Base-by-base conservation (phyloP, 108 stramenopile genomes). In the Cyclostephanos tholiformis region DNA sequence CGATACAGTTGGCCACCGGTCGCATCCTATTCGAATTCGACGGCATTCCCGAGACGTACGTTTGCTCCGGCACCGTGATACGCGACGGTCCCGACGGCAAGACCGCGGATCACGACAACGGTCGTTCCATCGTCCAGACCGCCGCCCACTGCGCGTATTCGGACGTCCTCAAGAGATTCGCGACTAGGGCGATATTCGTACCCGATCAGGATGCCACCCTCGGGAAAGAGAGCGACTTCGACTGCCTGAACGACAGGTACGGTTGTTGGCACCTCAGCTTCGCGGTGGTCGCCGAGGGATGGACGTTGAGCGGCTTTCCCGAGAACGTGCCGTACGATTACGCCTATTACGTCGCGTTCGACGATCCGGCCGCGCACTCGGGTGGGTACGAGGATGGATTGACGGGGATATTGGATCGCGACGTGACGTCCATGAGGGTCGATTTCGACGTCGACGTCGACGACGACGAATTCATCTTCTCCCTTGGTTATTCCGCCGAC, bases 71-170 rank as follows among this genome's bases (percentile, higher is more conserved):
- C 57, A 80, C 74, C 6, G 74, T 80, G 0, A 38, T 80, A 11
- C 38, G 55, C 19, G 79, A 80, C 39, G 74, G 69, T n/a, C 32
- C 52, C 22, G 41, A 29, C 25, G 71, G 71, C 1, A 2, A 14
- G 1, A 17, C 59, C 7, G 38, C 52, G 2, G 58, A 71, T 17
- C 16, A 19, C 17, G 30, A 38, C 46, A 63, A 69, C 43, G 79
- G 79, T 6, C 63, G 79, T 49, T 75, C 74, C 14, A 70, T 80
- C 41, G 50, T 80, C 3, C 62, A 65, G 62, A 80, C 79, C 35
- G 79, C 79, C 16, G 79, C 79, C n/a, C 79, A 80, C 53, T 80
- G 79, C 52, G 79, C 69, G 1, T 80, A 80, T 50, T 70, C 75
- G 19, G 79, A 80, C 63, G 59, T 55, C 1, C 32, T 75, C 53